Conservation (phyloP, 1,284 basidiomycete genomes). For the Boletus holoroseus region DNA sequence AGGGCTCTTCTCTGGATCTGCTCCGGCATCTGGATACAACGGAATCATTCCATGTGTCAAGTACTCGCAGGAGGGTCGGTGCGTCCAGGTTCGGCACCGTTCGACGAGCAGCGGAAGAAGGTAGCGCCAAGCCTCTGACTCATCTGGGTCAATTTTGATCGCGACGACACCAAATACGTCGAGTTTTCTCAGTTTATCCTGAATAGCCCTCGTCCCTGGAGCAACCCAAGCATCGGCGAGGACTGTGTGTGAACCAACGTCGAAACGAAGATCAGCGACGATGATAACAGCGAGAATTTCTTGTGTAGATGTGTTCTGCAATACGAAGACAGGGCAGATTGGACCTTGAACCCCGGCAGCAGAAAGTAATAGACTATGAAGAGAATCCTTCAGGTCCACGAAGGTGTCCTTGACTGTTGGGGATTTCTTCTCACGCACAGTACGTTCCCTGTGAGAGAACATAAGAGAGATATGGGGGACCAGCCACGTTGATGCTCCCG, state of each 20-base stretch:
- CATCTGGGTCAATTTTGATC: conserved; percentile 22
- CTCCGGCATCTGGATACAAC: conserved; percentile 23
- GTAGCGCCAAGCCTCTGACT: conserved; percentile 42
- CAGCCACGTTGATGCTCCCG: conserved; percentile 28
- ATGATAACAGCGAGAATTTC: conserved; percentile 37
- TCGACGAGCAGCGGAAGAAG: conserved; percentile 45
- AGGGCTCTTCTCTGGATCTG: conserved; percentile 31
- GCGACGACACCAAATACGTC: conserved; percentile 13
- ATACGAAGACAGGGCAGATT: conserved; percentile 25
- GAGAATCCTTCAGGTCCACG: conserved; percentile 31
- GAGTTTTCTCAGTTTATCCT: neutral
- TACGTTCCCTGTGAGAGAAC: conserved; percentile 32
- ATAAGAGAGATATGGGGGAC: conserved; percentile 28
- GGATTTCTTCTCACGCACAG: conserved; percentile 2
- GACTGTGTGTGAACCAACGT: conserved; percentile 42
- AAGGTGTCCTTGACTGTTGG: conserved; percentile 22
- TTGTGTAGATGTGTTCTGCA: conserved; percentile 28
- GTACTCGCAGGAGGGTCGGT: conserved; percentile 45
- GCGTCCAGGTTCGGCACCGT: conserved; percentile 49
- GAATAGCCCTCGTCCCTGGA: conserved; percentile 27
- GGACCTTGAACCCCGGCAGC: conserved; percentile 22
- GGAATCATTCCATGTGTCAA: conserved; percentile 29
- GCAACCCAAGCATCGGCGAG: conserved; percentile 43
- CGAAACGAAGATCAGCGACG: conserved; percentile 40
- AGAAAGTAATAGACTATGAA: conserved; percentile 32